Conservation (phyloP, 2,329 filamentous ascomycete species). For the Claviceps pazoutovae region DNA sequence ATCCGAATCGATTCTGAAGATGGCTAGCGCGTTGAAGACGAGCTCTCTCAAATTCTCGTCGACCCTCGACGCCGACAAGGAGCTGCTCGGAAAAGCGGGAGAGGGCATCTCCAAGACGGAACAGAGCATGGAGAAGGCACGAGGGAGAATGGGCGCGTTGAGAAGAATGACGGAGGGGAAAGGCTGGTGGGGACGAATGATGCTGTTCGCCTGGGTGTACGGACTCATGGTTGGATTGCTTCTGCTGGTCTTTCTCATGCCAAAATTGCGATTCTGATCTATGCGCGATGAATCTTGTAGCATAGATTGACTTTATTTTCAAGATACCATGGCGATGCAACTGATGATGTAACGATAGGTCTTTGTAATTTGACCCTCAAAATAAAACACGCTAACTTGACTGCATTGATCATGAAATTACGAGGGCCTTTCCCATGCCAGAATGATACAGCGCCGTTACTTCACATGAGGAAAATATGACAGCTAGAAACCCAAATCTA, state of each 20-base stretch:
- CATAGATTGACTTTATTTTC: background rate
- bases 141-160: conserved; percentile 62
- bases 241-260: conserved; percentile 69
- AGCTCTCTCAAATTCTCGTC: conserved; percentile 59
- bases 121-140: conserved; percentile 60
- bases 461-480: too few relatives aligned
- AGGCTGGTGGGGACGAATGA: conserved; percentile 72
- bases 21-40: conserved; percentile 65
- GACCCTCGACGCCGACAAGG: conserved; percentile 58
- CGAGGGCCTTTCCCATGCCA: background rate
- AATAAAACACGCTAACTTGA: too few relatives aligned
- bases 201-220: conserved; percentile 74
- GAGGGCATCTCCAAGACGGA: conserved; percentile 67
- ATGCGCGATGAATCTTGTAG: background rate
- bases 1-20: conserved; percentile 64
- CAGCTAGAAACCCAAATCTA: too few relatives aligned
- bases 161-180: conserved; percentile 73
- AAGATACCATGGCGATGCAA: background rate
- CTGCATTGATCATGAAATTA: background rate
- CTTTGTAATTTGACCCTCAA: background rate
- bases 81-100: conserved; percentile 55
- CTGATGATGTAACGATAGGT: background rate
- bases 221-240: conserved; percentile 67
- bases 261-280: conserved; percentile 61
- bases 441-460: background rate